A percentile compares a stretch with the other conserved stretches of the same genome.
These are phyloP conservation scores for Xylaria bambusicola DNA, from an alignment of 495 filamentous ascomycete species.

Conservation along the genomic window DNA sequence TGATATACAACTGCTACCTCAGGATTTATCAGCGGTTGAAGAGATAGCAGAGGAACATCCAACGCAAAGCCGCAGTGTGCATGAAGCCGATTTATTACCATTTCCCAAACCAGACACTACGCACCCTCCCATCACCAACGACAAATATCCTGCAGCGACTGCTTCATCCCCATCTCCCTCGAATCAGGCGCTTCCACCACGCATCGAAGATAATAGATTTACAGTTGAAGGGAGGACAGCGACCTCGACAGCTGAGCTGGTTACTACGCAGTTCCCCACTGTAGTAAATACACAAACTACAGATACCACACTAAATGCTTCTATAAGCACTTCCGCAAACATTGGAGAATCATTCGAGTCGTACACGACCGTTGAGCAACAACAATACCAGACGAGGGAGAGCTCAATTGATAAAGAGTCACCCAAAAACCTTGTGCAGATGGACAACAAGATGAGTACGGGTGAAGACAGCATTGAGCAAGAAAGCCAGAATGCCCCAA, in stretches of 20 bases:
- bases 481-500: not conserved
- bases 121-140: not conserved
- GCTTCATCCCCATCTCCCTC: conserved; percentile 24
- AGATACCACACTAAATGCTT: not conserved
- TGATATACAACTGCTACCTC: conserved; percentile 6
- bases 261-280: conserved; percentile 24
- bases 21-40: no score
- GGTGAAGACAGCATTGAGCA: not conserved
- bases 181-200: conserved; percentile 23
- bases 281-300: conserved; percentile 25
- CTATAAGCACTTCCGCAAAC: not conserved
- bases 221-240: conserved; percentile 7
- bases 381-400: not conserved
- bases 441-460: not conserved
- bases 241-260: conserved; percentile 4
- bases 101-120: not conserved
- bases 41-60: no score
- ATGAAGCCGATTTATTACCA: not conserved
- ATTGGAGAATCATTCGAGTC: not conserved
- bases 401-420: not conserved
- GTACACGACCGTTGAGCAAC: not conserved
- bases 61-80: no score
- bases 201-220: conserved; percentile 1
- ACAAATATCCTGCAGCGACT: conserved; percentile 1
- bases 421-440: not conserved